Conservation (phyloP, 441 rosid genomes). For the Gossypium trilobum region DNA sequence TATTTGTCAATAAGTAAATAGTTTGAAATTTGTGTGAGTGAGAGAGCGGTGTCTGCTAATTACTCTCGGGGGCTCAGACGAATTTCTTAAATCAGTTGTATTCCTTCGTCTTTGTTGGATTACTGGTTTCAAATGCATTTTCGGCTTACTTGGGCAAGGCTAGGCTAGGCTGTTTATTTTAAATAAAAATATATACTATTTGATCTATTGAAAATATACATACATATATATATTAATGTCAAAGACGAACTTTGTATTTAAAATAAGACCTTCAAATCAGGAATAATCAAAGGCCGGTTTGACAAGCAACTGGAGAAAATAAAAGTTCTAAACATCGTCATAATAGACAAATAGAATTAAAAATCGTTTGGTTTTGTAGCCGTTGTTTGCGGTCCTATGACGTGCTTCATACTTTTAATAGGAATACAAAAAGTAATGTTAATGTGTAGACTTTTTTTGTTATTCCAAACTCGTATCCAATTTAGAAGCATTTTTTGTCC, state of each 20-base stretch:
- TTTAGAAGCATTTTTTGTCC: not conserved
- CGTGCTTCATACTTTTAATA: not conserved
- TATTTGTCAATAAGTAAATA: not conserved
- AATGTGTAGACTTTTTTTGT: not conserved
- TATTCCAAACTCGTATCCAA: not conserved
- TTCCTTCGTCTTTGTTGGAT: slow-evolving; percentile 27
- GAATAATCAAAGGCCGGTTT: not conserved
- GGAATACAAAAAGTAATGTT: no score
- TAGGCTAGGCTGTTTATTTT: not conserved
- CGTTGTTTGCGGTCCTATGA: not conserved
- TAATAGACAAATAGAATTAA: not conserved
- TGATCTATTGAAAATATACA: no score
- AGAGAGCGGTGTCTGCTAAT: not conserved
- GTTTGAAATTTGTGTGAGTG: not conserved
- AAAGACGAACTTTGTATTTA: not conserved
- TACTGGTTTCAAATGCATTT: slow-evolving; percentile 27
- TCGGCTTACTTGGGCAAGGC: slow-evolving; percentile 38
- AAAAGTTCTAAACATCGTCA: not conserved
- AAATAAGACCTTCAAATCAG: not conserved
- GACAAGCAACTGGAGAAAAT: not conserved
- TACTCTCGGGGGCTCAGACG: not conserved
- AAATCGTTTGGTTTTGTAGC: not conserved
- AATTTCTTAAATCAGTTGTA: slow-evolving; percentile 13
- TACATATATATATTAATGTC: not conserved
- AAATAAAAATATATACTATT: no score